Evolutionary conservation across 306 rosid genomes (phyloP).

Genomic region (Rubus parviflorus): DNA sequence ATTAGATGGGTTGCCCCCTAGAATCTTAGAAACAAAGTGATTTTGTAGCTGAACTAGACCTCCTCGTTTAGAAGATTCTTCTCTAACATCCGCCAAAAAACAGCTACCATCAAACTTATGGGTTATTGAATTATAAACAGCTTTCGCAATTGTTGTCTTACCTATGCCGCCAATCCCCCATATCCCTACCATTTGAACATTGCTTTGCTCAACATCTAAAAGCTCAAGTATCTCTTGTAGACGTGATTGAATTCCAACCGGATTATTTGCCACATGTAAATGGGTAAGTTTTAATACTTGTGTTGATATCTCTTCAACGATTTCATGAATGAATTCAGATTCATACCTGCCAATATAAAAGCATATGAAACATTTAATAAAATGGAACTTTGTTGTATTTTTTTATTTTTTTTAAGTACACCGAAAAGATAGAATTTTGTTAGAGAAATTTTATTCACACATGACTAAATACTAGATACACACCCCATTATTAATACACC

Average conservation of each 20-base stretch:
- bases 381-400: too few species aligned
- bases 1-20: not conserved
- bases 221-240: not conserved
- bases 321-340: too few species aligned
- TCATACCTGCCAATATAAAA: not conserved
- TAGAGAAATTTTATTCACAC: too few species aligned
- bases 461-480: too few species aligned
- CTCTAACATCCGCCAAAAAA: not conserved
- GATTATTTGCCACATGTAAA: not conserved
- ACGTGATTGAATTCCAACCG: not conserved
- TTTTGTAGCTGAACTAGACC: not conserved
- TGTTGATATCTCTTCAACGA: not conserved
- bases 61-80: not conserved
- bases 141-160: not conserved
- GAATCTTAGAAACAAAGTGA: not conserved
- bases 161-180: not conserved
- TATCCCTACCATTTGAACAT: not conserved
- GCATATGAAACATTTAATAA: too few species aligned
- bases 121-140: not conserved
- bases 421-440: too few species aligned
- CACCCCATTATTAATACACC: too few species aligned
- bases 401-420: too few species aligned
- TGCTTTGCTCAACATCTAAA: too few species aligned
- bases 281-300: not conserved
- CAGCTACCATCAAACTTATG: not conserved